These are phyloP conservation scores for Phaeotremella fagi DNA, from an alignment of 768 basidiomycete species.

Conservation along the genomic window DNA sequence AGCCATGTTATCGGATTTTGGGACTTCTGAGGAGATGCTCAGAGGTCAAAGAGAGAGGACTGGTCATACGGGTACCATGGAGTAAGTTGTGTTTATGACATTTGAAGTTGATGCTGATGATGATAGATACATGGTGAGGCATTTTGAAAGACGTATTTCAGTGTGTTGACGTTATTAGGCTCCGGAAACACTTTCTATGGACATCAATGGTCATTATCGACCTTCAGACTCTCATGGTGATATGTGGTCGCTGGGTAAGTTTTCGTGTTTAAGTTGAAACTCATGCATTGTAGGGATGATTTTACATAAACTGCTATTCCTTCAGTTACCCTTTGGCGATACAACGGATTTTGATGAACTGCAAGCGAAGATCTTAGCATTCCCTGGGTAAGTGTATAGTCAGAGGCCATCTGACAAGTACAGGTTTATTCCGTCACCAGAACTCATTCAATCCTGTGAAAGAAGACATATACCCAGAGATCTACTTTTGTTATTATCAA, in stretches of 20 bases:
- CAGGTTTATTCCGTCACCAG: slow-evolving; percentile 57
- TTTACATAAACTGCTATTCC: slow-evolving; percentile 86
- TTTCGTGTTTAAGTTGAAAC: background rate
- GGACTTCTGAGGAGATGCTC: slow-evolving; percentile 87
- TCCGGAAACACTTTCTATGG: slow-evolving; percentile 74
- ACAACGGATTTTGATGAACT: slow-evolving; percentile 63
- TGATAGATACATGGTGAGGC: slow-evolving; percentile 37
- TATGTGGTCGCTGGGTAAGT: slow-evolving; percentile 84
- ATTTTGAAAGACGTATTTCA: background rate
- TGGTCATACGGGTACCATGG: slow-evolving; percentile 94
- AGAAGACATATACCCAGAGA: slow-evolving; percentile 67
- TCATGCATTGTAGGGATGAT: slow-evolving; percentile 61
- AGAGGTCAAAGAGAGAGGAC: slow-evolving; percentile 63
- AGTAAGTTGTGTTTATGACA: slow-evolving; percentile 56
- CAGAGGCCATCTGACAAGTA: background rate
- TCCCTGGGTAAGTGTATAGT: slow-evolving; percentile 60
- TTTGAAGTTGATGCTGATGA: background rate
- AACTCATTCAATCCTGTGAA: slow-evolving; percentile 59
- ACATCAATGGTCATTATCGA: slow-evolving; percentile 60
- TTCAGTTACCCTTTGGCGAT: slow-evolving; percentile 76
- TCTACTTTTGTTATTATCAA: slow-evolving; percentile 67
- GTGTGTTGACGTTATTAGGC: slow-evolving; percentile 48
- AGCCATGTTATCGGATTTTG: slow-evolving; percentile 94
- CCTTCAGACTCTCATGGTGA: slow-evolving; percentile 83
- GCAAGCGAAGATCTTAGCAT: slow-evolving; percentile 66